These are phyloP conservation scores for Cylindrodendrum hubeiense DNA, from an alignment of 2,329 filamentous ascomycete species.

Conservation along the genomic window DNA sequence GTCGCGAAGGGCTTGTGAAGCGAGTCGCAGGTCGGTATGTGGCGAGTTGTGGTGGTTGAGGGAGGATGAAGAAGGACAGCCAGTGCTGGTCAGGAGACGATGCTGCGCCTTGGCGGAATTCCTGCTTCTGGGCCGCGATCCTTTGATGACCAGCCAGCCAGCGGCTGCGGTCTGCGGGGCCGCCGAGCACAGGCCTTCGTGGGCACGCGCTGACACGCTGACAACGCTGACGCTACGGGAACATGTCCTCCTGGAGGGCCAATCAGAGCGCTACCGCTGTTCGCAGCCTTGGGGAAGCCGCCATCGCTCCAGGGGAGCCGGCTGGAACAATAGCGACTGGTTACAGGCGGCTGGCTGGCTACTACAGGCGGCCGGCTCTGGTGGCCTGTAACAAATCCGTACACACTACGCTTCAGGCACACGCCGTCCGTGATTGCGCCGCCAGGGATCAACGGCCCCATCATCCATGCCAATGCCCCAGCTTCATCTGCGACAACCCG, in stretches of 20 bases:
- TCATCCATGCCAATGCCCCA: no score
- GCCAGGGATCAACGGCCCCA: constrained; percentile 15
- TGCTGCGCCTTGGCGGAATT: constrained; percentile 27
- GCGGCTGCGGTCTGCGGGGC: constrained; percentile 18
- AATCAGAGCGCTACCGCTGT: background rate
- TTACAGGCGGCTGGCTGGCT: background rate
- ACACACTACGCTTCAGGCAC: no score
- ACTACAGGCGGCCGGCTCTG: no score
- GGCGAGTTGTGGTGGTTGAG: constrained; percentile 33
- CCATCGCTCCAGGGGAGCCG: background rate
- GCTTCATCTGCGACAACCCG: constrained; percentile 17
- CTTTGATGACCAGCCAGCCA: constrained; percentile 26
- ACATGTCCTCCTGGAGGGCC: background rate
- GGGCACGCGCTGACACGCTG: constrained; percentile 9
- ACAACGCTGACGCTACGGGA: background rate
- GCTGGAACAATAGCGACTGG: background rate
- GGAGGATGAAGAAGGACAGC: constrained; percentile 32
- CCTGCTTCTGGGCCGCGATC: constrained; percentile 40
- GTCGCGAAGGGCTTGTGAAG: constrained; percentile 24
- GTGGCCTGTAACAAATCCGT: no score
- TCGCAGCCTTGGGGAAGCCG: background rate
- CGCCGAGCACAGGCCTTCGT: constrained; percentile 7
- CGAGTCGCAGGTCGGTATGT: constrained; percentile 30
- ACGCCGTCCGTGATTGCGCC: background rate
- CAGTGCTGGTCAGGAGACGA: constrained; percentile 39